These are phyloP conservation scores for Cetradonia linearis DNA, from an alignment of 495 filamentous ascomycete genomes.

Conservation along the genomic window DNA sequence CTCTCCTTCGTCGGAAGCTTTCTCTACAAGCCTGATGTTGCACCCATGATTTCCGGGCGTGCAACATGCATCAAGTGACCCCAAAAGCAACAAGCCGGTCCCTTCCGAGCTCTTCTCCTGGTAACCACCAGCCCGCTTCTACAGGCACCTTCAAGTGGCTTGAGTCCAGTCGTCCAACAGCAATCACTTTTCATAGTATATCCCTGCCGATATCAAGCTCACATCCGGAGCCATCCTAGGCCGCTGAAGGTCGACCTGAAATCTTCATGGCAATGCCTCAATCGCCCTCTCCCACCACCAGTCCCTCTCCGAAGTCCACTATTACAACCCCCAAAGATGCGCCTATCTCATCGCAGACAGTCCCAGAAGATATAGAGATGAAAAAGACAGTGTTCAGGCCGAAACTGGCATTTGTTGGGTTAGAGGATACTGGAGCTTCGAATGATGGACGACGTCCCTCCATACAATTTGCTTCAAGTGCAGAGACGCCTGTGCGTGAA, in stretches of 20 bases:
- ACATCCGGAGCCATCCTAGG: neutral
- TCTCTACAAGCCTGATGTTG: neutral
- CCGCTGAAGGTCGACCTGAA: neutral
- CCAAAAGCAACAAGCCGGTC: neutral
- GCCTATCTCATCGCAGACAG: conserved; percentile 5
- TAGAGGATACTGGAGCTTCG: neutral
- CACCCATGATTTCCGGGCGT: neutral
- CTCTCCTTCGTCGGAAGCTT: neutral
- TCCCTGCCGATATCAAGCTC: neutral
- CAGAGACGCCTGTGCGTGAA: neutral
- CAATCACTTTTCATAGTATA: neutral
- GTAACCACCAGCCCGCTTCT: neutral
- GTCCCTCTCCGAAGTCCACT: conserved; percentile 3
- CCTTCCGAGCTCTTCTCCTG: neutral
- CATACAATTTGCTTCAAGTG: conserved; percentile 21
- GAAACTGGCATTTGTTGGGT: conserved; percentile 16
- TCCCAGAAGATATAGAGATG: conserved; percentile 2
- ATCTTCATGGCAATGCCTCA: conserved; percentile 1
- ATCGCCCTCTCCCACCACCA: conserved; percentile 10
- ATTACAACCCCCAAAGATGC: neutral
- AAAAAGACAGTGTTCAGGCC: conserved; percentile 18
- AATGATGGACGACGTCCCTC: conserved; percentile 20
- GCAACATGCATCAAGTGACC: neutral
- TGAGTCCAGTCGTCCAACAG: neutral
- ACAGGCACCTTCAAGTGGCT: neutral